Conservation (phyloP, 2,329 filamentous ascomycete species). For the Blumeriella jaapii region DNA sequence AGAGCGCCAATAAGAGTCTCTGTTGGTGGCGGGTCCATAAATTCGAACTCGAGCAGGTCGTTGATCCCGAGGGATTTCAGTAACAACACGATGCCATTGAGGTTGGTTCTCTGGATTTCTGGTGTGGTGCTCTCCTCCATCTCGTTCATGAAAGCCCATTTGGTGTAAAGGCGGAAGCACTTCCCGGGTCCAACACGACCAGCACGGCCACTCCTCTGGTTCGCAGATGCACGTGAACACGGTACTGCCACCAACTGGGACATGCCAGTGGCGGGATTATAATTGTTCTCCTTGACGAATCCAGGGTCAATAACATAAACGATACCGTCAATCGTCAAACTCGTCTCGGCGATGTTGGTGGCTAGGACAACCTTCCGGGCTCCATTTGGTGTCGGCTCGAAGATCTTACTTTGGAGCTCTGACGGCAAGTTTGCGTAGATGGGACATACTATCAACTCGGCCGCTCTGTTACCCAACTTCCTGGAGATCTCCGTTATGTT, state of each 20-base stretch:
- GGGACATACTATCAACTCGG: conserved; percentile 80
- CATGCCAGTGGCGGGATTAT: conserved; percentile 86
- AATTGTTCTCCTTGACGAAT: conserved; percentile 91
- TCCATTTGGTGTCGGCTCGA: conserved; percentile 78
- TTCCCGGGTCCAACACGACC: conserved; percentile 87
- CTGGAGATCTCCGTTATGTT: conserved; percentile 75
- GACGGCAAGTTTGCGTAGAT: conserved; percentile 92
- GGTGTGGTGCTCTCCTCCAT: conserved; percentile 86
- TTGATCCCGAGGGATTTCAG: conserved; percentile 88
- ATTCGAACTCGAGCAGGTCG: conserved; percentile 86
- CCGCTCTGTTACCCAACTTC: conserved; percentile 74
- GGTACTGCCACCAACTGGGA: conserved; percentile 84
- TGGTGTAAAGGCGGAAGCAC: conserved; percentile 87
- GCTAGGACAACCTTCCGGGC: conserved; percentile 86
- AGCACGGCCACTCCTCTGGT: conserved; percentile 84
- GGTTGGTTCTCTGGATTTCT: conserved; percentile 83
- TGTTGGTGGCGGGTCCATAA: conserved; percentile 85
- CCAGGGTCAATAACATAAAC: conserved; percentile 93
- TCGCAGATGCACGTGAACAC: conserved; percentile 82
- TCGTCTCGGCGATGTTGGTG: conserved; percentile 96
- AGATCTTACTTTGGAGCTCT: conserved; percentile 85
- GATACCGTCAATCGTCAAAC: conserved; percentile 89
- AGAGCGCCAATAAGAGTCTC: conserved; percentile 82
- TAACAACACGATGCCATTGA: conserved; percentile 73
- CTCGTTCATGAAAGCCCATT: conserved; percentile 89